Conservation (phyloP, 306 rosid genomes). For the Dryas alaskensis region DNA sequence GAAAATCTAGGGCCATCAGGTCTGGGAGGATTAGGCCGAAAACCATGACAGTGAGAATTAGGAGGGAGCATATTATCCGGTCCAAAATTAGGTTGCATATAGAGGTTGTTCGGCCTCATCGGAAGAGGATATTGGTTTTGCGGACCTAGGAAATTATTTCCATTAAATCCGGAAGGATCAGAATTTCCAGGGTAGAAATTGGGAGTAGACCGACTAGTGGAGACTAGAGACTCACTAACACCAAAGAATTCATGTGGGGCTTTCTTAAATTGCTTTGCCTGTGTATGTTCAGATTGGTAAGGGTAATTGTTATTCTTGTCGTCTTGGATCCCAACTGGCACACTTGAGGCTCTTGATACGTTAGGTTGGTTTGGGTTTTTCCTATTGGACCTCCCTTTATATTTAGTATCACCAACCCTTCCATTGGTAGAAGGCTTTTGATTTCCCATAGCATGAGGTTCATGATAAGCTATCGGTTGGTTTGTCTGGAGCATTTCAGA, state of each 20-base stretch:
- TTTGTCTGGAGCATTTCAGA: conserved; percentile 29
- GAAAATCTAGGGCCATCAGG: conserved; percentile 48
- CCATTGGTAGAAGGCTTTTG: conserved; percentile 45
- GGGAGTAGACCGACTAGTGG: conserved; percentile 39
- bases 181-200: conserved; percentile 39
- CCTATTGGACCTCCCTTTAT: conserved; percentile 26
- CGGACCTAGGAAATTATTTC: conserved; percentile 38
- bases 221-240: conserved; percentile 23
- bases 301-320: conserved; percentile 33
- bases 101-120: conserved; percentile 45
- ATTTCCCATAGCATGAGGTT: conserved; percentile 39
- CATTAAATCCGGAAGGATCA: conserved; percentile 48
- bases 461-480: conserved; percentile 40
- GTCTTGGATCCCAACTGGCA: conserved; percentile 48
- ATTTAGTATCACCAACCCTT: conserved; percentile 46
- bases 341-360: conserved; percentile 32
- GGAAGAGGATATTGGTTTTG: conserved; percentile 49
- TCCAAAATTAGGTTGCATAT: conserved; percentile 51
- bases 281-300: conserved; percentile 33
- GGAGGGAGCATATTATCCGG: conserved; percentile 40
- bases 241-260: conserved; percentile 78
- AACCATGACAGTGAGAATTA: conserved; percentile 43
- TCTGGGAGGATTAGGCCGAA: conserved; percentile 46
- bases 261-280: conserved; percentile 45
- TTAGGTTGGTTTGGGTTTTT: conserved; percentile 47